Percentiles rank a stretch among this genome's conserved stretches.
Evolutionary conservation across 1,284 basidiomycete genomes (phyloP).

Genomic region (Ustilago crameri): DNA sequence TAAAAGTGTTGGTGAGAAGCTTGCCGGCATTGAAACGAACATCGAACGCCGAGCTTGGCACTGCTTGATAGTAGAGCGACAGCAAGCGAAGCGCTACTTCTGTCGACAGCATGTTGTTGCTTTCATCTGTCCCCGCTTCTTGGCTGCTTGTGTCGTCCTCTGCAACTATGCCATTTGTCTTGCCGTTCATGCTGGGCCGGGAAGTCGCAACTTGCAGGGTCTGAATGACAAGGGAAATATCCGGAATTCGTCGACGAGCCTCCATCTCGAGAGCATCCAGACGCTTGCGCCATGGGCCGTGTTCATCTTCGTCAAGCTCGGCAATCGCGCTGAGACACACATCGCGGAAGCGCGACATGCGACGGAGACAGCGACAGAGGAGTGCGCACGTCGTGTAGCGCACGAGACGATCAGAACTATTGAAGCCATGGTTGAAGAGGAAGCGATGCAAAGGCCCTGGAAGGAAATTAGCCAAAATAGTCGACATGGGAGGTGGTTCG

Average conservation of each 20-base stretch:
- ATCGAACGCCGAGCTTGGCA: conserved; percentile 81
- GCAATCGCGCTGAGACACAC: conserved; percentile 50
- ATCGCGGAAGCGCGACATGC: conserved; percentile 36
- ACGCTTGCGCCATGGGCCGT: conserved; percentile 46
- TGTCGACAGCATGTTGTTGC: conserved; percentile 74
- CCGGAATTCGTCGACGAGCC: conserved; percentile 53
- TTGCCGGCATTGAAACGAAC: conserved; percentile 87
- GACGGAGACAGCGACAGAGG: conserved; percentile 69
- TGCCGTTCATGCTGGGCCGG: conserved; percentile 4
- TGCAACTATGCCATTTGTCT: background rate
- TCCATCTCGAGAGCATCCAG: conserved; percentile 45
- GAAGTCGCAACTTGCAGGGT: conserved; percentile 65
- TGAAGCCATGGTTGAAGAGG: conserved; percentile 79
- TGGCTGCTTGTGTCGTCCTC: background rate
- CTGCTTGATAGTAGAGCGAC: conserved; percentile 82
- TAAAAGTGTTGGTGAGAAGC: conserved; percentile 74
- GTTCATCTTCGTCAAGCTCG: conserved; percentile 77
- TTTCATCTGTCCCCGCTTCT: conserved; percentile 34
- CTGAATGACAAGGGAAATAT: conserved; percentile 66
- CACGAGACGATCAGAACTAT: conserved; percentile 74
- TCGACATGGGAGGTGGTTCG: conserved; percentile 77
- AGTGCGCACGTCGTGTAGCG: conserved; percentile 83
- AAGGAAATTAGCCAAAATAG: conserved; percentile 71
- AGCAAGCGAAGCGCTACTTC: conserved; percentile 83
- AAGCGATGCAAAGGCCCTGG: conserved; percentile 49